Evolutionary conservation across 2,329 filamentous ascomycete species (phyloP).

Genomic region (Colletotrichum spaethianum): DNA sequence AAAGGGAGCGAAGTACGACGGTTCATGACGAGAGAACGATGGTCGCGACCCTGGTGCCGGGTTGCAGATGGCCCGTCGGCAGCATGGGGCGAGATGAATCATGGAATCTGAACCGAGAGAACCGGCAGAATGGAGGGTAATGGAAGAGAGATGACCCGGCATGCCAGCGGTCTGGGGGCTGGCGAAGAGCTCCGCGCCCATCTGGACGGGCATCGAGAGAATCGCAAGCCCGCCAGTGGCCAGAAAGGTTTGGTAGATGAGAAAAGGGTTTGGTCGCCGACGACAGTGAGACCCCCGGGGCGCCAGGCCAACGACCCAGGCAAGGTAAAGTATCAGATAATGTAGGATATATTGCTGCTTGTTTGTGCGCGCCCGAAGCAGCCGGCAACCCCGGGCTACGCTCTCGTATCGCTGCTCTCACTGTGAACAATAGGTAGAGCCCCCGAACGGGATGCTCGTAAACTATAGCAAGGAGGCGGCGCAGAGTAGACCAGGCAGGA

Average conservation of each 20-base stretch:
- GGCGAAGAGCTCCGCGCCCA: background rate
- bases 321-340: conserved; percentile 11
- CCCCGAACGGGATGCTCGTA: too few species aligned
- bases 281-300: conserved; percentile 6
- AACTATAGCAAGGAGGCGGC: background rate
- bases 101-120: conserved; percentile 11
- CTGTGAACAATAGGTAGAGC: background rate
- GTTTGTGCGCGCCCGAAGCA: conserved; percentile 29
- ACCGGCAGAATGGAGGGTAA: conserved; percentile 35
- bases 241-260: background rate
- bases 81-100: background rate
- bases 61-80: background rate
- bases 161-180: conserved; percentile 21
- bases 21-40: conserved; percentile 1
- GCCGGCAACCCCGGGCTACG: conserved; percentile 16
- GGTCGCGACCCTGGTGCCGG: background rate
- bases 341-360: conserved; percentile 7
- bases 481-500: too few species aligned
- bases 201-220: background rate
- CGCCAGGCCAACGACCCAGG: conserved; percentile 9
- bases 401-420: conserved; percentile 14
- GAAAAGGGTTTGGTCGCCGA: background rate
- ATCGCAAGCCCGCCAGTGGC: background rate
- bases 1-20: conserved; percentile 6
- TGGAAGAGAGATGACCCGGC: conserved; percentile 38